Percentiles rank a stretch among this genome's conserved stretches.
Evolutionary conservation across 2,329 filamentous ascomycete species (phyloP).

Genomic region (Trichoderma sp.): DNA sequence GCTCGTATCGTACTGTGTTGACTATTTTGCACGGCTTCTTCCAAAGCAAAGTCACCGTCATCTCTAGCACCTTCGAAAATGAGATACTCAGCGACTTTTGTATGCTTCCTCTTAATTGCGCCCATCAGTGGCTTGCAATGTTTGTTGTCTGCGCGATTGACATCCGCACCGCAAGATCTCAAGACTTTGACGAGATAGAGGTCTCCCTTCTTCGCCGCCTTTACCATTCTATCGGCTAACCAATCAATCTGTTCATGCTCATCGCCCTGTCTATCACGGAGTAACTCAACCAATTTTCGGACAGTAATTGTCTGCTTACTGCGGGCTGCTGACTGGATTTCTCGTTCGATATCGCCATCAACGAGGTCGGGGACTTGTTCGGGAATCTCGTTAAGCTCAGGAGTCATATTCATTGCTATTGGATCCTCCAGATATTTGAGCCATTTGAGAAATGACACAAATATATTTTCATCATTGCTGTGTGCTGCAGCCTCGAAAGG

Average conservation of each 20-base stretch:
- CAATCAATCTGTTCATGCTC: rapidly evolving
- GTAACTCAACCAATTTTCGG: not conserved
- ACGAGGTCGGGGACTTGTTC: rapidly evolving
- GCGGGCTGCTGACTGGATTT: not conserved
- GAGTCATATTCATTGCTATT: not conserved
- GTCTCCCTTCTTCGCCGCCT: not conserved
- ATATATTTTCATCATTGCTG: rapidly evolving
- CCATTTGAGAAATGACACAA: not conserved
- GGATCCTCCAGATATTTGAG: not conserved
- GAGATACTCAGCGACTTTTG: not conserved
- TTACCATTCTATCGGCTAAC: not conserved
- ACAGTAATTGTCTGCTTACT: not conserved
- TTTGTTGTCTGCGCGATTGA: not conserved
- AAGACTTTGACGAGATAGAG: not conserved
- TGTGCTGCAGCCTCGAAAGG: constrained; percentile 3
- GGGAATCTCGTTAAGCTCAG: not conserved
- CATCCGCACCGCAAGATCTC: not conserved
- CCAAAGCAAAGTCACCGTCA: not conserved
- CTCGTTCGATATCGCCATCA: not conserved
- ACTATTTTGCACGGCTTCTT: rapidly evolving
- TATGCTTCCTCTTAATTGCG: rapidly evolving
- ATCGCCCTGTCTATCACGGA: not conserved
- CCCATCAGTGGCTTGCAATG: not conserved
- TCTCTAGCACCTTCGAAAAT: not conserved
- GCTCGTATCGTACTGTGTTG: not conserved